Conservation (phyloP, 1,139 yeast genomes). For the Pichia sp. region DNA sequence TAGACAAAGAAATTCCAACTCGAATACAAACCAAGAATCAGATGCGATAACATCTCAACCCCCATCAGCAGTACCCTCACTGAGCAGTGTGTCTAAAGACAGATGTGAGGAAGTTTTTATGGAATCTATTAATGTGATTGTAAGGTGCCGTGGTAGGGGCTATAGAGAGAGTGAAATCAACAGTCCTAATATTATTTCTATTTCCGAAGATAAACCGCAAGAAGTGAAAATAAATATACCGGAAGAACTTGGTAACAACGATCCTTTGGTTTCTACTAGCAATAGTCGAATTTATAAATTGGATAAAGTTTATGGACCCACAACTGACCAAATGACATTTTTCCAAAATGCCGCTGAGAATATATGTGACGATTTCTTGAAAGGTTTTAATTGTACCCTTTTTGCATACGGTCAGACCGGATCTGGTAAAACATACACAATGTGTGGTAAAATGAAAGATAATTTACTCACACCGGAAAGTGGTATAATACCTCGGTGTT, state of each 20-base stretch:
- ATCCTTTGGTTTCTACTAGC: background rate
- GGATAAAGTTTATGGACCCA: constrained; percentile 69
- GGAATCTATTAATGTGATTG: constrained; percentile 52
- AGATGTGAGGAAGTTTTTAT: constrained; percentile 1
- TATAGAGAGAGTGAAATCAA: constrained; percentile 61
- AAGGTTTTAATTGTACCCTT: constrained; percentile 71
- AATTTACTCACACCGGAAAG: constrained; percentile 31
- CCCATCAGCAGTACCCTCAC: no score
- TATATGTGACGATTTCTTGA: constrained; percentile 53
- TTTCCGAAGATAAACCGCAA: constrained; percentile 34
- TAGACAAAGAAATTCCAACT: no score
- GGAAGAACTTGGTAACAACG: background rate
- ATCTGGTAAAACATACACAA: constrained; percentile 81
- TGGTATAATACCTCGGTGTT: constrained; percentile 63
- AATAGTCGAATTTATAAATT: constrained; percentile 16
- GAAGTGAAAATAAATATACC: constrained; percentile 33
- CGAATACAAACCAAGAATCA: no score
- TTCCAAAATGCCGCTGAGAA: constrained; percentile 61
- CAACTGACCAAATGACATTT: constrained; percentile 51
- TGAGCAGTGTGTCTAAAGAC: no score
- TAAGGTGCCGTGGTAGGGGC: constrained; percentile 81
- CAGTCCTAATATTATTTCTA: constrained; percentile 64
- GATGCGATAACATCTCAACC: no score
- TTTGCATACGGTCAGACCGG: constrained; percentile 91
- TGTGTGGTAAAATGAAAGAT: constrained; percentile 57